Evolutionary conservation across 257 asterid species (phyloP).

Genomic region (Henckelia pumila): DNA sequence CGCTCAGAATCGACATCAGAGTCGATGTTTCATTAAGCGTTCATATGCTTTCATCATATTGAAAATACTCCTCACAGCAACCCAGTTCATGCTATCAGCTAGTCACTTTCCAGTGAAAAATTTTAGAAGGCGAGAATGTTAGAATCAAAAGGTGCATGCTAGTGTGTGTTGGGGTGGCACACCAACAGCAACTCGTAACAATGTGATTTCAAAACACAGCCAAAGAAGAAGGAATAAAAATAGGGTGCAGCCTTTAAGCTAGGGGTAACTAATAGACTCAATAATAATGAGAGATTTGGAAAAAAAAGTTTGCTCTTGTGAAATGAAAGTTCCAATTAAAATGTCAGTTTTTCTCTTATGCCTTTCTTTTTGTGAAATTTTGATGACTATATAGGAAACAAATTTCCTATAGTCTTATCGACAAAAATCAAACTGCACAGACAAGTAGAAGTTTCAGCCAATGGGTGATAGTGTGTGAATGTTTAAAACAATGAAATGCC

Average conservation of each 20-base stretch:
- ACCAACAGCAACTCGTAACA: background rate
- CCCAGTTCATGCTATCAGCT: slow-evolving; percentile 19
- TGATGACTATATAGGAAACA: background rate
- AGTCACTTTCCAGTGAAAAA: background rate
- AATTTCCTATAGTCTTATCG: background rate
- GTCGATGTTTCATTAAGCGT: slow-evolving; percentile 52
- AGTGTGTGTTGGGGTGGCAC: background rate
- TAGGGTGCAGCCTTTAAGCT: background rate
- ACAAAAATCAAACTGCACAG: background rate
- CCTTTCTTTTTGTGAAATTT: background rate
- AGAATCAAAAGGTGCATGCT: background rate
- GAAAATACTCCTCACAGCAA: slow-evolving; percentile 46
- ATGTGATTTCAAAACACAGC: too few relatives aligned
- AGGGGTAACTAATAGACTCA: background rate
- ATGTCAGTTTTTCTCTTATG: background rate
- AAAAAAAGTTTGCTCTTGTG: background rate
- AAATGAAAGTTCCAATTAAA: background rate
- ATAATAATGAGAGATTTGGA: background rate
- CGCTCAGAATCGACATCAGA: slow-evolving; percentile 58
- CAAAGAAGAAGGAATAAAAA: too few relatives aligned
- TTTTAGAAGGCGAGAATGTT: background rate
- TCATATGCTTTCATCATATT: slow-evolving; percentile 30
- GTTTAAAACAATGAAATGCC: background rate
- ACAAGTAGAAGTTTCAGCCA: too few relatives aligned
- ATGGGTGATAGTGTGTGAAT: too few relatives aligned